Evolutionary conservation across 306 rosid genomes (phyloP), one percentile per base, ranked within the genome.

Genomic region (Cicer bijugum): DNA sequence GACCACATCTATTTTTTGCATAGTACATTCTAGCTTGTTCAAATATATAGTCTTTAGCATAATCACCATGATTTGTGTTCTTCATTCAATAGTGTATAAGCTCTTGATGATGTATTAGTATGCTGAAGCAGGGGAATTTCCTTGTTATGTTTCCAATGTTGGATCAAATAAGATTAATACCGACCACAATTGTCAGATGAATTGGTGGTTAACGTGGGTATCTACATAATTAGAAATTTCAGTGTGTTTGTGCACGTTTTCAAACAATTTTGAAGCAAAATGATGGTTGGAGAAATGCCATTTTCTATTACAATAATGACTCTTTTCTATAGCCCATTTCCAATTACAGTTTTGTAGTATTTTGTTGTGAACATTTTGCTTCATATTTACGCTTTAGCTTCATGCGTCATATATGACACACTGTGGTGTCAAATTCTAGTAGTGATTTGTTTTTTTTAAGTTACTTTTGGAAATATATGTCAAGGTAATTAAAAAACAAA

Each of bases 181-280:
- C 62, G 80, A 48, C 64, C 78, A 56, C 57, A 46, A 62, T 37
- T 82, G 82, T 82, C 85, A 77, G 68, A 46, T 67, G 74, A 82
- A 73, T 37, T 67, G 44, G 73, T 78, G 68, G 64, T 55, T 74
- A 82, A 74, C 83, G 78, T 82, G 86, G 81, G 75, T 15, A 57
- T 78, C 75, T 55, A 38, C 83, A 70, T 82, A 42, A 82, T 82
- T 78, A 74, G 44, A 60, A 37, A 23, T 46, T 47, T 69, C 83
- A 78, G 66, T 69, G 4, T 82, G 86, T 56, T 82, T 82, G 2
- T 71, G 86, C 86, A 82, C 83, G 83, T 76, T 69, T 82, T 75
- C 8, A 55, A 74, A 48, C 77, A 62, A 74, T 63, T 62, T 56
- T 69, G 8, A 63, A 78, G 81, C 81, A 78, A 82, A 69, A 82